Evolutionary conservation across 805 yeast genomes (phyloP).

Genomic region (Clavispora vitiphila): DNA sequence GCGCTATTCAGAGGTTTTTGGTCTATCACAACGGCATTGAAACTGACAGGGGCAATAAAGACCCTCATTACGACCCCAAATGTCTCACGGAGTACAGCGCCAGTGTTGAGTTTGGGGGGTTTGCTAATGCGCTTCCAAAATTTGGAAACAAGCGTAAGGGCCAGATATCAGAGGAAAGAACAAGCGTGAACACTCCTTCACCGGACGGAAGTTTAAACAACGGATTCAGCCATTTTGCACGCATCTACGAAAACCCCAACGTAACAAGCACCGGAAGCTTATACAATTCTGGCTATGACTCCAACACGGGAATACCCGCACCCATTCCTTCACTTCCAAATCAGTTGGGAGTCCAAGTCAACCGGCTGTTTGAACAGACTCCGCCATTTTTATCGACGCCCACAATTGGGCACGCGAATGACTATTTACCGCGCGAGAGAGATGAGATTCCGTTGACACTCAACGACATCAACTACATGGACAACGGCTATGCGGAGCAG

Average conservation of each 20-base stretch:
- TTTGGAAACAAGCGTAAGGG: background rate
- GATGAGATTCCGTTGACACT: background rate
- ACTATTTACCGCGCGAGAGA: background rate
- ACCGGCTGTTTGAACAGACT: background rate
- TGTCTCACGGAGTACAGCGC: slow-evolving; percentile 33
- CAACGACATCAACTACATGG: background rate
- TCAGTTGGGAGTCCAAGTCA: background rate
- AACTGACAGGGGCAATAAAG: slow-evolving; percentile 18
- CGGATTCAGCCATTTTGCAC: background rate
- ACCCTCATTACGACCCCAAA: slow-evolving; percentile 27
- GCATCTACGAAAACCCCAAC: background rate
- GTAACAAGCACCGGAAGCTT: background rate
- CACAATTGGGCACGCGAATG: background rate
- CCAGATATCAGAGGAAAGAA: background rate
- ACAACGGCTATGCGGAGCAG: background rate
- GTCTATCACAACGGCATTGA: slow-evolving; percentile 25
- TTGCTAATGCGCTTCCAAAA: slow-evolving; percentile 23
- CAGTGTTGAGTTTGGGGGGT: slow-evolving; percentile 37
- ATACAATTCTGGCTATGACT: background rate
- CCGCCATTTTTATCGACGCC: background rate
- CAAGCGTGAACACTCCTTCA: background rate
- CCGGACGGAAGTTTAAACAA: background rate
- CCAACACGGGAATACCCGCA: background rate
- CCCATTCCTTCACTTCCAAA: background rate
- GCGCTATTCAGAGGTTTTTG: slow-evolving; percentile 27